Evolutionary conservation across 1,139 yeast genomes (phyloP).

Genomic region (Hyphopichia pseudoburtonii): DNA sequence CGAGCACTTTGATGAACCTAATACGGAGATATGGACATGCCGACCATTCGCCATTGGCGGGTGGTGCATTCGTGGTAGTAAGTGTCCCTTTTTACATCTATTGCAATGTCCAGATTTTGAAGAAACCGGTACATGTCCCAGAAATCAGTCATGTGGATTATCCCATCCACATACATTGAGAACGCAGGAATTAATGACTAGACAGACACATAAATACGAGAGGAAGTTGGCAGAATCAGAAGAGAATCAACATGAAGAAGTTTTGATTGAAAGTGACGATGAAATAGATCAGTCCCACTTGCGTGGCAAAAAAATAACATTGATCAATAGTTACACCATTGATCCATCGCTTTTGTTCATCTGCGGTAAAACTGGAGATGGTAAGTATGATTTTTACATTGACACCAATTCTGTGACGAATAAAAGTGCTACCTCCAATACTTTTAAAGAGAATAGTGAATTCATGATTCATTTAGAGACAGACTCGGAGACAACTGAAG

Average conservation of each 20-base stretch:
- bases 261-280: slow-evolving; percentile 27
- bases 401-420: slow-evolving; percentile 15
- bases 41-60: slow-evolving; percentile 69
- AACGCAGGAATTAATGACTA: slow-evolving; percentile 27
- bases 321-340: slow-evolving; percentile 37
- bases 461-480: slow-evolving; percentile 19
- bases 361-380: slow-evolving; percentile 14
- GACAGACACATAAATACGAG: slow-evolving; percentile 16
- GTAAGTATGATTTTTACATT: slow-evolving; percentile 29
- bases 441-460: slow-evolving; percentile 13
- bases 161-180: slow-evolving; percentile 41
- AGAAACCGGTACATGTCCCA: slow-evolving; percentile 56
- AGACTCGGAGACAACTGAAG: slow-evolving; percentile 22
- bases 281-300: slow-evolving; percentile 9
- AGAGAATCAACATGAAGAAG: slow-evolving; percentile 23
- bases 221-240: slow-evolving; percentile 2
- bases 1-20: slow-evolving; percentile 35
- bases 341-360: slow-evolving; percentile 27
- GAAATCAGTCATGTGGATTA: slow-evolving; percentile 49
- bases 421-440: slow-evolving; percentile 4
- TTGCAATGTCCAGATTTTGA: slow-evolving; percentile 73
- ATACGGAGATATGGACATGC: slow-evolving; percentile 51
- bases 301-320: slow-evolving; percentile 10
- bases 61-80: slow-evolving; percentile 61
- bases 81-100: slow-evolving; percentile 58